These are phyloP conservation scores for Berkeleyomyces basicola DNA, from an alignment of 2,329 filamentous ascomycete species.

Conservation along the genomic window DNA sequence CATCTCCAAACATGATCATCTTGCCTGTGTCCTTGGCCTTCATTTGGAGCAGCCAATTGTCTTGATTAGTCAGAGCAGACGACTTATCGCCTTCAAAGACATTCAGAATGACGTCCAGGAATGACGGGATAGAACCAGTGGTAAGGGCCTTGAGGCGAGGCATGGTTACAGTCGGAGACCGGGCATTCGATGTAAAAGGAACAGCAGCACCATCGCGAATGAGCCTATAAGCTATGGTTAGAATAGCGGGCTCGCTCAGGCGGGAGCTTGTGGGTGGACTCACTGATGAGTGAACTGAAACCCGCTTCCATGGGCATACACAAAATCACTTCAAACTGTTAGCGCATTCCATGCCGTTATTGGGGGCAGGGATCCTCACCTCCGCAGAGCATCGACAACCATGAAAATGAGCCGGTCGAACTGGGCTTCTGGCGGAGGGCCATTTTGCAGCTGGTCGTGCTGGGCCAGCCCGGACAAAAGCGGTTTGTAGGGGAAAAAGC, in stretches of 20 bases:
- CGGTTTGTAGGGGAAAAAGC: slow-evolving; percentile 97
- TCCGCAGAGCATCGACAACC: slow-evolving; percentile 89
- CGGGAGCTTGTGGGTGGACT: slow-evolving; percentile 15
- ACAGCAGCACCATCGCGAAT: slow-evolving; percentile 71
- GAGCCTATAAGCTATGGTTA: slow-evolving; percentile 35
- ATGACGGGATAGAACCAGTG: slow-evolving; percentile 94
- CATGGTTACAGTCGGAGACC: slow-evolving; percentile 97
- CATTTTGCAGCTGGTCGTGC: slow-evolving; percentile 39
- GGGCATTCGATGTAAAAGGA: slow-evolving; percentile 88
- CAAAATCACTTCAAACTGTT: slow-evolving; percentile 57
- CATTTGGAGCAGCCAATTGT: slow-evolving; percentile 93
- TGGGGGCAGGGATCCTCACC: slow-evolving; percentile 30
- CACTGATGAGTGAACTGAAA: slow-evolving; percentile 83
- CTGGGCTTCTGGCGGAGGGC: slow-evolving; percentile 42
- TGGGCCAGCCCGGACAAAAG: slow-evolving; percentile 71
- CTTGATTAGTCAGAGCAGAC: slow-evolving; percentile 72
- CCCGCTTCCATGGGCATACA: slow-evolving; percentile 63
- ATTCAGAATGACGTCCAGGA: slow-evolving; percentile 91
- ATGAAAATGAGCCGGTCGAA: slow-evolving; percentile 93
- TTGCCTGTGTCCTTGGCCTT: slow-evolving; percentile 55
- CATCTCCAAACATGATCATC: slow-evolving; percentile 89
- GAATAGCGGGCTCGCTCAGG: background rate
- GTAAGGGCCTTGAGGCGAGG: slow-evolving; percentile 93
- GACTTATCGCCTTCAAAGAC: slow-evolving; percentile 87
- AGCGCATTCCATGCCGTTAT: slow-evolving; percentile 6